Conservation (phyloP, 495 filamentous ascomycete species). For the Neurospora africana region DNA sequence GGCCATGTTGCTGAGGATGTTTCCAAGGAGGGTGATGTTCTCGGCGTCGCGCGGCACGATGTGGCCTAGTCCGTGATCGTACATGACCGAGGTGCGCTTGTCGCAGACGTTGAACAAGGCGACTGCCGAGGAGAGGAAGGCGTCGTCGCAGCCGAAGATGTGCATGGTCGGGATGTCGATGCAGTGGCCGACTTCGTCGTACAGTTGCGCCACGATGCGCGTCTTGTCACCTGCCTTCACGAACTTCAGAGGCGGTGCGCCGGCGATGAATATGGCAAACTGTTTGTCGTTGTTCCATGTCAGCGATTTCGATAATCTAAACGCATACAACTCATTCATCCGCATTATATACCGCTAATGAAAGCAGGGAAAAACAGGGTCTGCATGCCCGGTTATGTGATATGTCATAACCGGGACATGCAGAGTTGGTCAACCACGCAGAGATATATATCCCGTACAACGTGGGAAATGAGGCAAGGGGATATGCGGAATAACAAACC, state of each 20-base stretch:
- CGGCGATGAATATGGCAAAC: conserved; percentile 45
- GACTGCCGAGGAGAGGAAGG: conserved; percentile 40
- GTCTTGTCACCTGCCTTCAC: conserved; percentile 26
- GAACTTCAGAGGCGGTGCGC: conserved; percentile 39
- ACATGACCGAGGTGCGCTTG: conserved; percentile 35
- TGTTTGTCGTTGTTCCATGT: background rate
- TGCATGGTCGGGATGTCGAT: conserved; percentile 47
- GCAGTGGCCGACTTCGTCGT: conserved; percentile 35
- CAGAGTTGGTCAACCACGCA: background rate
- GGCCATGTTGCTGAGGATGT: conserved; percentile 18
- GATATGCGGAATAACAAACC: conserved; percentile 2
- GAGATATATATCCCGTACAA: background rate
- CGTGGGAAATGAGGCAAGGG: background rate
- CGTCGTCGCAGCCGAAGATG: conserved; percentile 46
- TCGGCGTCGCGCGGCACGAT: conserved; percentile 40
- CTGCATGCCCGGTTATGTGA: no score
- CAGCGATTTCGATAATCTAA: background rate
- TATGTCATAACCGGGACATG: background rate
- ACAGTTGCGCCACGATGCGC: conserved; percentile 25
- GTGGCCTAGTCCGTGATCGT: conserved; percentile 48
- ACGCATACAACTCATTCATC: no score
- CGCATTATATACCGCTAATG: no score
- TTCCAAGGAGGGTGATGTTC: conserved; percentile 32
- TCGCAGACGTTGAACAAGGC: conserved; percentile 49
- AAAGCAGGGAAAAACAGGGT: no score